Percentiles rank a stretch among this genome's conserved stretches.
phyloP scores from a whole-genome alignment of 192 early-diverging fungal genomes.

The Coemansia sp. region DNA sequence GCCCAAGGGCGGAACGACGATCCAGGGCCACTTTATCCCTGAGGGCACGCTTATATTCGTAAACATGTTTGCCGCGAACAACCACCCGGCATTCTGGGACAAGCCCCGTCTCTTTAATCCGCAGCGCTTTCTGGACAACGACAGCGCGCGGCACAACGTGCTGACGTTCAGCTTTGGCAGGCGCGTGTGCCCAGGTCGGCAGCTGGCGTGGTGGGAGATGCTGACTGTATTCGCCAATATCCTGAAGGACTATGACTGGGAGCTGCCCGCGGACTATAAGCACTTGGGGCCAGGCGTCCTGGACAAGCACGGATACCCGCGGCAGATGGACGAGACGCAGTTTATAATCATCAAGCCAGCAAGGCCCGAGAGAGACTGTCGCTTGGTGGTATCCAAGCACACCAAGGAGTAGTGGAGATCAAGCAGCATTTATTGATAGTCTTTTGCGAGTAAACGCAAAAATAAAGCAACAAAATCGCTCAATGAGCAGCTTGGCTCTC shows the following conservation, averaged over 20 bases:
- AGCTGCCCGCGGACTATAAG: conserved; percentile 28
- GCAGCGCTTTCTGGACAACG: conserved; percentile 27
- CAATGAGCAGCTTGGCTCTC: not conserved
- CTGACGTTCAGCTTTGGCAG: conserved; percentile 40
- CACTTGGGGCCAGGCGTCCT: conserved; percentile 41
- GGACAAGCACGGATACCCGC: conserved; percentile 42
- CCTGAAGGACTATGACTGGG: conserved; percentile 46
- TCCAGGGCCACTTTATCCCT: conserved; percentile 39
- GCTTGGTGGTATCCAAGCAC: conserved; percentile 3
- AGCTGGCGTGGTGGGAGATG: conserved; percentile 35
- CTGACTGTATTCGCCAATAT: conserved; percentile 22
- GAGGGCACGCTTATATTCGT: conserved; percentile 17
- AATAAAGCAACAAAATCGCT: not conserved
- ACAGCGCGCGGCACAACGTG: conserved; percentile 6
- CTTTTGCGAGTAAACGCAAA: not conserved
- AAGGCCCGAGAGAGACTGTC: conserved; percentile 33
- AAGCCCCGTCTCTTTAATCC: conserved; percentile 30
- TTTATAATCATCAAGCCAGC: conserved; percentile 46
- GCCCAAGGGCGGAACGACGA: conserved; percentile 32
- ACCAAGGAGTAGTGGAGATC: not conserved
- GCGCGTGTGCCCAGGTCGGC: conserved; percentile 33
- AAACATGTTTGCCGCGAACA: conserved; percentile 29
- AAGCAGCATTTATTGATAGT: not conserved
- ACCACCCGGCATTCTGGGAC: conserved; percentile 9
- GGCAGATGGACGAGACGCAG: conserved; percentile 37